phyloP scores from a whole-genome alignment of 2,329 filamentous ascomycete genomes.

The Juglanconis sp. region DNA sequence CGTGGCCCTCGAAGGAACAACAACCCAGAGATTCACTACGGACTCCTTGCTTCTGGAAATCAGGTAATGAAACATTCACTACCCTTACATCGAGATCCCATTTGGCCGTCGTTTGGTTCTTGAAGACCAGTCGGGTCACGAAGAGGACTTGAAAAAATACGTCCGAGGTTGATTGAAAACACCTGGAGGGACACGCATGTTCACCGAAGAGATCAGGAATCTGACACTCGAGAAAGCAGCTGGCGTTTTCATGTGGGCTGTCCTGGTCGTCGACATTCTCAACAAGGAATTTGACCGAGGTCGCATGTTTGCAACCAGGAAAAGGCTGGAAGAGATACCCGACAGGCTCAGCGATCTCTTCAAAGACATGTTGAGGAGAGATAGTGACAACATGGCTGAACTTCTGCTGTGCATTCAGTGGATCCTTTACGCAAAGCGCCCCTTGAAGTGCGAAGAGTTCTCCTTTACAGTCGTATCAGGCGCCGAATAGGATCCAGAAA shows the following conservation, averaged over 20 bases:
- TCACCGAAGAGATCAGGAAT: constrained; percentile 18
- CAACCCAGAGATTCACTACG: neutral
- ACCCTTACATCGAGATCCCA: constrained; percentile 37
- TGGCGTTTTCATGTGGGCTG: constrained; percentile 41
- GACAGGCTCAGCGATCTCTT: constrained; percentile 44
- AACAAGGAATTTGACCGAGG: constrained; percentile 33
- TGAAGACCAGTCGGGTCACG: constrained; percentile 34
- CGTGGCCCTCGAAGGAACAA: neutral
- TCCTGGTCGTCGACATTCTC: constrained; percentile 33
- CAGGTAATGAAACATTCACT: constrained; percentile 28
- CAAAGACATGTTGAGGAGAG: constrained; percentile 44
- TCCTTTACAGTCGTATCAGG: constrained; percentile 40
- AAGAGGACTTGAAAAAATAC: constrained; percentile 33
- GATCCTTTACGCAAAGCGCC: constrained; percentile 45
- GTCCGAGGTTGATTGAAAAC: constrained; percentile 28
- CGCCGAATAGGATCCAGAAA: constrained; percentile 24
- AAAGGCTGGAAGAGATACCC: constrained; percentile 33
- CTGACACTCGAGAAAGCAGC: constrained; percentile 35
- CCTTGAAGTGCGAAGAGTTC: constrained; percentile 39
- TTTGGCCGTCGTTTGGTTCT: constrained; percentile 29
- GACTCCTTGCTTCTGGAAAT: neutral
- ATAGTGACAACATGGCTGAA: constrained; percentile 36
- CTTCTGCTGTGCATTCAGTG: constrained; percentile 47
- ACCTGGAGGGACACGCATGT: neutral
- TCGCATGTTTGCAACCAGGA: constrained; percentile 22